Evolutionary conservation across 73 alveolate genomes (phyloP).

Genomic region (Paramecium primaurelia): DNA sequence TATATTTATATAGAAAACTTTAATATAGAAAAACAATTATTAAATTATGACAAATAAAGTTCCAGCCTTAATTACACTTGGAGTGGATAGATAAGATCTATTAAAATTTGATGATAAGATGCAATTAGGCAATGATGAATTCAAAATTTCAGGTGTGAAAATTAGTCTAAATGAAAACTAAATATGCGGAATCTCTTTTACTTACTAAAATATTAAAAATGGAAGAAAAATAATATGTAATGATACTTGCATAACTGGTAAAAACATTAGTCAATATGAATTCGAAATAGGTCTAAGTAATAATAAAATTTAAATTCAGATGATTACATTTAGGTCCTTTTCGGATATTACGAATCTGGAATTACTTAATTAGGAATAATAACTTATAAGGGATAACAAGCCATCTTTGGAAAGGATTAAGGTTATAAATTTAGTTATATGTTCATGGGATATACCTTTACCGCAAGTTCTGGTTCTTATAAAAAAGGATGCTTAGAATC

Average conservation of each 20-base stretch:
- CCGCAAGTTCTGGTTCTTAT: neutral
- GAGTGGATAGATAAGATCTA: neutral
- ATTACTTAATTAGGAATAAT: neutral
- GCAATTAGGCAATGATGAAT: neutral
- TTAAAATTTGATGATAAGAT: neutral
- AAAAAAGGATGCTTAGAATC: neutral
- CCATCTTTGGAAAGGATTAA: neutral
- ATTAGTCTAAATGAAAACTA: neutral
- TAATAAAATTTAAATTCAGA: neutral
- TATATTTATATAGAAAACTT: neutral
- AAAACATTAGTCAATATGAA: neutral
- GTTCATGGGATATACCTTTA: neutral
- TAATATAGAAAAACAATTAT: neutral
- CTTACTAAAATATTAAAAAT: neutral
- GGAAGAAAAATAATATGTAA: neutral
- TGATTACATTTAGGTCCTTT: neutral
- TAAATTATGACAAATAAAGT: neutral
- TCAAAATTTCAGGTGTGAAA: neutral
- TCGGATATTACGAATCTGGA: neutral
- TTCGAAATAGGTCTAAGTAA: neutral
- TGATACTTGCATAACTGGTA: neutral
- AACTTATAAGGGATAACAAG: conserved; percentile 22
- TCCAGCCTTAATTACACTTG: neutral
- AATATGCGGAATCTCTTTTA: neutral
- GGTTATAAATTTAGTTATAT: neutral